Evolutionary conservation across 192 early-diverging fungal genomes (phyloP).

Genomic region (Spizellomyces punctatus): DNA sequence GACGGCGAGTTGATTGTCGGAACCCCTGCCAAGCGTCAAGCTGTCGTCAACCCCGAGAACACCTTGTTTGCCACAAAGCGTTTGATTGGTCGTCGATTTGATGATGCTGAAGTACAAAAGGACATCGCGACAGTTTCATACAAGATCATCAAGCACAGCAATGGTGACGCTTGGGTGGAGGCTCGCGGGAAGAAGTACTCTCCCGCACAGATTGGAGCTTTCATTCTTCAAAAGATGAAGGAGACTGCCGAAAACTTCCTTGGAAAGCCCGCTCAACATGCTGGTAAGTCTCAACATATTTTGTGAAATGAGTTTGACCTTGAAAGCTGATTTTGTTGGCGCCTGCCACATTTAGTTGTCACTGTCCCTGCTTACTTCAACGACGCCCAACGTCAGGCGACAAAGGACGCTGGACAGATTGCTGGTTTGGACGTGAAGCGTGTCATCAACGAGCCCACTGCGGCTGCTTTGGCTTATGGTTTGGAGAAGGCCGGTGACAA

Average conservation of each 20-base stretch:
- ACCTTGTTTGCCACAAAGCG: constrained; percentile 97
- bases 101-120: constrained; percentile 83
- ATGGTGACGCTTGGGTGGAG: constrained; percentile 99
- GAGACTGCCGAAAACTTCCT: constrained; percentile 84
- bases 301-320: not conserved
- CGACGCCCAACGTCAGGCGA: constrained; percentile 94
- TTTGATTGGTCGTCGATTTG: constrained; percentile 92
- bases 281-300: constrained; percentile 48
- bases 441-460: constrained; percentile 96
- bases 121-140: constrained; percentile 91
- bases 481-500: constrained; percentile 81
- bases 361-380: constrained; percentile 99
- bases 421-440: constrained; percentile 87
- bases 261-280: constrained; percentile 82
- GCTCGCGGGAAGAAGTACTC: constrained; percentile 93
- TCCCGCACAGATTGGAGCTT: constrained; percentile 94
- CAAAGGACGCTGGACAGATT: constrained; percentile 93
- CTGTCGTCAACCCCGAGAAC: constrained; percentile 98
- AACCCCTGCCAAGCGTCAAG: constrained; percentile 95
- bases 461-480: constrained; percentile 92
- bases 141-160: constrained; percentile 92
- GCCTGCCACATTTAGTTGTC: constrained; percentile 52
- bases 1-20: constrained; percentile 96
- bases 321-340: not conserved
- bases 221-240: constrained; percentile 99